Conservation (phyloP, 768 basidiomycete genomes). For the Pulveroboletus sp. region DNA sequence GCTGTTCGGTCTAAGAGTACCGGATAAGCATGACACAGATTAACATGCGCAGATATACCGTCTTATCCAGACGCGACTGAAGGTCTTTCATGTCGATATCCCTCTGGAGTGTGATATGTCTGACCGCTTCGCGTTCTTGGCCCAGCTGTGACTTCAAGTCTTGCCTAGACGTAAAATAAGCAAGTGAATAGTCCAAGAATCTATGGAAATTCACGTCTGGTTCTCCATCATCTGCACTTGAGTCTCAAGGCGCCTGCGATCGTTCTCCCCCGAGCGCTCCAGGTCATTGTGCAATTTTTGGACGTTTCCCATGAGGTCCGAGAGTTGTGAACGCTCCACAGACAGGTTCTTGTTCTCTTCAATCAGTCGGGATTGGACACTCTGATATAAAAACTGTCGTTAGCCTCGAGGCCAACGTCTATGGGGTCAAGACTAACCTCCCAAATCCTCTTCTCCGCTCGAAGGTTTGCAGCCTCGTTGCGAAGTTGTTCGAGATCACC, state of each 20-base stretch:
- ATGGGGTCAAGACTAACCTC: slow-evolving; percentile 52
- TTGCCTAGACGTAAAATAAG: slow-evolving; percentile 43
- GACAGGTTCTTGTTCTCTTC: slow-evolving; percentile 81
- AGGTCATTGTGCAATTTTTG: slow-evolving; percentile 89
- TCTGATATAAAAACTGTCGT: slow-evolving; percentile 38
- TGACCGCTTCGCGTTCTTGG: slow-evolving; percentile 68
- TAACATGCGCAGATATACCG: slow-evolving; percentile 40
- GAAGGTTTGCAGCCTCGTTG: slow-evolving; percentile 81
- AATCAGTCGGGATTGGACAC: slow-evolving; percentile 71
- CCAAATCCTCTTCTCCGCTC: slow-evolving; percentile 92
- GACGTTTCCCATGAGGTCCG: slow-evolving; percentile 84
- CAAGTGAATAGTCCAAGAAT: neutral
- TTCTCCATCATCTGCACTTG: slow-evolving; percentile 73
- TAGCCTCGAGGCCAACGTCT: neutral
- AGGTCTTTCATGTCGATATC: slow-evolving; percentile 77
- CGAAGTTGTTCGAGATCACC: slow-evolving; percentile 69
- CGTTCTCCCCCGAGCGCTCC: slow-evolving; percentile 78
- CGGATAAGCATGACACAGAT: slow-evolving; percentile 8
- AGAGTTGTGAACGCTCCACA: slow-evolving; percentile 77
- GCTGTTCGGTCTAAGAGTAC: slow-evolving; percentile 48
- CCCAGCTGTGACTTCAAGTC: slow-evolving; percentile 65
- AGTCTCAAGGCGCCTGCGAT: slow-evolving; percentile 73
- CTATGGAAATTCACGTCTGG: slow-evolving; percentile 56
- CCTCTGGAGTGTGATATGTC: slow-evolving; percentile 74
- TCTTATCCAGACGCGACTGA: slow-evolving; percentile 65